A percentile compares a stretch with the other conserved stretches of the same genome.
phyloP scores from a whole-genome alignment of 164 flowering plant species.

The Vitis cinerea region DNA sequence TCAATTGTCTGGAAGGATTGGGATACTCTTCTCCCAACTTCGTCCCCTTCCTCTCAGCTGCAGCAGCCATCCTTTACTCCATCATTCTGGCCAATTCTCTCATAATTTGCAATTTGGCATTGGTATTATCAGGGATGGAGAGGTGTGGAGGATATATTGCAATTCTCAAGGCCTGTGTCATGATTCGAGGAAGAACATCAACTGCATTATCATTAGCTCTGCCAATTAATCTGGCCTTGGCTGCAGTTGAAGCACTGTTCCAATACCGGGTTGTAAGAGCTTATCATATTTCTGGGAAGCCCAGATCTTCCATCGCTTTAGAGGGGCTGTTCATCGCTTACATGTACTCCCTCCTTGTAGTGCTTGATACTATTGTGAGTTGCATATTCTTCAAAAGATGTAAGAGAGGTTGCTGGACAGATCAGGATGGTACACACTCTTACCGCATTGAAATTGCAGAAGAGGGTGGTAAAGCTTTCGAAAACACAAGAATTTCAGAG shows the following conservation, averaged over 20 bases:
- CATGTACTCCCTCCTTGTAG: slow-evolving; percentile 35
- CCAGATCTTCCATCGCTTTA: slow-evolving; percentile 11
- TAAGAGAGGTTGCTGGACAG: slow-evolving; percentile 12
- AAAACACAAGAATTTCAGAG: slow-evolving; percentile 13
- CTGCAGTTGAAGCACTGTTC: slow-evolving; percentile 46
- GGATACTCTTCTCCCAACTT: slow-evolving; percentile 23
- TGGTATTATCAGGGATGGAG: slow-evolving; percentile 45
- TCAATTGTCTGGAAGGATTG: slow-evolving; percentile 31
- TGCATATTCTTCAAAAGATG: slow-evolving; percentile 37
- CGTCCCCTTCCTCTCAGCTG: slow-evolving; percentile 31
- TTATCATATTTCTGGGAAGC: slow-evolving; percentile 9
- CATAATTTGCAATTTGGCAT: slow-evolving; percentile 47
- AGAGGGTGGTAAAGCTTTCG: background rate
- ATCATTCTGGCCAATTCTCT: slow-evolving; percentile 49
- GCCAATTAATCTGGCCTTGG: slow-evolving; percentile 34
- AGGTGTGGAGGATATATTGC: slow-evolving; percentile 33
- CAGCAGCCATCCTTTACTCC: slow-evolving; percentile 48
- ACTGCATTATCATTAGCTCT: slow-evolving; percentile 36
- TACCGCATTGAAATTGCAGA: slow-evolving; percentile 11
- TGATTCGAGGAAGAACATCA: slow-evolving; percentile 33
- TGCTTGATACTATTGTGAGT: slow-evolving; percentile 35
- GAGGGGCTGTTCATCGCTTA: slow-evolving; percentile 44
- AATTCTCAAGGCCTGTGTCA: slow-evolving; percentile 46
- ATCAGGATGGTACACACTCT: slow-evolving; percentile 12
- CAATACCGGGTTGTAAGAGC: slow-evolving; percentile 36